Evolutionary conservation across 2,329 filamentous ascomycete species (phyloP).

Genomic region (Cladobotryum mycophilum): DNA sequence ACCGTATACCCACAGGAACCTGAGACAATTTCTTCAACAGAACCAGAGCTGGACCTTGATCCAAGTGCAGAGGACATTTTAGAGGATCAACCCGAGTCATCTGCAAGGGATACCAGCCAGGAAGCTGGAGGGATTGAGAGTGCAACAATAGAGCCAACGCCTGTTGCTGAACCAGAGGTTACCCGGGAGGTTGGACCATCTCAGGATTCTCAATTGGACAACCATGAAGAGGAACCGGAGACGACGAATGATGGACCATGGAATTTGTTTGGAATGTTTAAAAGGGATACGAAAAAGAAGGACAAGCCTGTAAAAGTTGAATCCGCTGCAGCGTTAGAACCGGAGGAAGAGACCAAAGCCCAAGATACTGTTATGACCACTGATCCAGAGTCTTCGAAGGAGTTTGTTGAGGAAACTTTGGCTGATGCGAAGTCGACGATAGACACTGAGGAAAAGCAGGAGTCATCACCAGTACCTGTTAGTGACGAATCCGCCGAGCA

Average conservation of each 20-base stretch:
- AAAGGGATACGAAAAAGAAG: slow-evolving; percentile 26
- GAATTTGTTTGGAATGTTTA: slow-evolving; percentile 7
- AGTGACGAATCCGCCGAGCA: slow-evolving; percentile 8
- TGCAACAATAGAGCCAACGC: neutral
- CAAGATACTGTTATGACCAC: slow-evolving; percentile 9
- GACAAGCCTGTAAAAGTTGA: slow-evolving; percentile 11
- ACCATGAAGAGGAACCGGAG: slow-evolving; percentile 14
- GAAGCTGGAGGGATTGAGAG: neutral
- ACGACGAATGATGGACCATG: slow-evolving; percentile 4
- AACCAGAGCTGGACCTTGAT: neutral
- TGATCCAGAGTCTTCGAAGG: slow-evolving; percentile 8
- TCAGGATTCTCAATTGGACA: neutral
- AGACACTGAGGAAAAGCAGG: slow-evolving; percentile 26
- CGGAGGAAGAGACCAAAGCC: neutral
- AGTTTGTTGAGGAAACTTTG: slow-evolving; percentile 5
- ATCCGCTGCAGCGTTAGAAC: neutral
- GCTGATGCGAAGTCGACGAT: slow-evolving; percentile 17
- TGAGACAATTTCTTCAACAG: slow-evolving; percentile 15
- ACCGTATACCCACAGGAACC: slow-evolving; percentile 24
- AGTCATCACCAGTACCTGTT: slow-evolving; percentile 5
- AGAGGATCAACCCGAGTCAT: neutral
- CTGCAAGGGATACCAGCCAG: neutral
- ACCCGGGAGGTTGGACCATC: neutral
- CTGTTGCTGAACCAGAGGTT: neutral
- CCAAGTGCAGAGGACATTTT: neutral